Evolutionary conservation across 805 yeast genomes (phyloP), one percentile per base, ranked within the genome.

Genomic region (Maudiozyma pseudohumilis): DNA sequence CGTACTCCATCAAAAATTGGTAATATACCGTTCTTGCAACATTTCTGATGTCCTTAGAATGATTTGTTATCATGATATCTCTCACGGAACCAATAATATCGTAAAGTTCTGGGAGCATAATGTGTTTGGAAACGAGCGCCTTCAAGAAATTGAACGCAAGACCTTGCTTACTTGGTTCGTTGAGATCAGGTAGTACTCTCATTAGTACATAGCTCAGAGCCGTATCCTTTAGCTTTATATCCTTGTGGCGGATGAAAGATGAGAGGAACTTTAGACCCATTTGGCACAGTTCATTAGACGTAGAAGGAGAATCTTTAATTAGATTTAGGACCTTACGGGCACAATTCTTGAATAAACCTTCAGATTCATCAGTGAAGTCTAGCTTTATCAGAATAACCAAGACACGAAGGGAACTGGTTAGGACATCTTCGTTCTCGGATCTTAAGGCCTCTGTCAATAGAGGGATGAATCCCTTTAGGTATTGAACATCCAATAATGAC

Each of bases 1-100:
- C 97, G 53, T 84, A 92, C 49, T 87, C 95, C 81, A 86, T 81
- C 52, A 92, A 62, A 49, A 92, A 92, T 49, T 79, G 87, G 56
- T 76, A 81, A 55, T 77, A 92, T 2, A 82, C 76, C 45, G 84
- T 74, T 59, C 97, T 72, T 7, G 96, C 76, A 59, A 82, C 77
- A 49, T 81, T 88, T 41, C 97, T 70, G 37, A 86, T 83, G 51
- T 80, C 86, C 35, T 74, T 74, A 3, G 89, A 69, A 41, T 86
- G 95, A 59, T 83, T 85, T 1, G 95, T 88, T 20, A 92, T 79
- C 95, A 92, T 82, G 19, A 86, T 80, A 41, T 77, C 74, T 8
- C 92, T 71, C 3, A 89, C 79, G 34, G 69, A 70, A 41, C 84
- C 94, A 80, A 89, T 78, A 2, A 81, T 72, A 48, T 88, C 96